A percentile compares a stretch with the other conserved stretches of the same genome.
phyloP scores from a whole-genome alignment of 2,329 filamentous ascomycete species.

The Clonostachys rhizophaga region DNA sequence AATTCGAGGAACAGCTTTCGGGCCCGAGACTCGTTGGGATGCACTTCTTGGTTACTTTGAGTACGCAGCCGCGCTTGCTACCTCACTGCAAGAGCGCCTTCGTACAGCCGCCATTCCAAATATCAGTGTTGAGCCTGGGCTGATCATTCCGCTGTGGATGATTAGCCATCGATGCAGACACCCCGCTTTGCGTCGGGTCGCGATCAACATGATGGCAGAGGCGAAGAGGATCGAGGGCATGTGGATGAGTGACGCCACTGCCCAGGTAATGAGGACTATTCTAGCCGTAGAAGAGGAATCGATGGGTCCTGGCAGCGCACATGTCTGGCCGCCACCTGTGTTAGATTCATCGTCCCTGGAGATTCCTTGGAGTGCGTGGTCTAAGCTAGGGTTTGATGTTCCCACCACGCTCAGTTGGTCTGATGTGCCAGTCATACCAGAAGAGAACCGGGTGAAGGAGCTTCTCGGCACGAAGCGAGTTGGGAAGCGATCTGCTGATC shows the following conservation, averaged over 20 bases:
- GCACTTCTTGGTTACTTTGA: conserved; percentile 16
- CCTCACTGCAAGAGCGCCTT: conserved; percentile 2
- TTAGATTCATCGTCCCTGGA: background rate
- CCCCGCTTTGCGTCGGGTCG: conserved; percentile 15
- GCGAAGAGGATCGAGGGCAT: conserved; percentile 21
- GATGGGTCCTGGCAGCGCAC: background rate
- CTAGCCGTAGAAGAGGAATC: background rate
- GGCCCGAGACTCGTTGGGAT: conserved; percentile 20
- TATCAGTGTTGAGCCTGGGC: conserved; percentile 22
- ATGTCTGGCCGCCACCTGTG: background rate
- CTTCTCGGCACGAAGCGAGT: background rate
- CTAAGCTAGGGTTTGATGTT: background rate
- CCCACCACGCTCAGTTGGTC: background rate
- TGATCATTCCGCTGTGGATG: conserved; percentile 21
- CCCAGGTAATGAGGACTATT: conserved; percentile 8
- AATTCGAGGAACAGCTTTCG: conserved; percentile 9
- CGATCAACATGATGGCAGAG: conserved; percentile 12
- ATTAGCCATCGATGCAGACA: conserved; percentile 19
- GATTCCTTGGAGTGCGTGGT: background rate
- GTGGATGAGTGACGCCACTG: conserved; percentile 21
- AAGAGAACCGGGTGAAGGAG: background rate
- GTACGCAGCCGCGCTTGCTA: conserved; percentile 11
- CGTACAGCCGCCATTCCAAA: conserved; percentile 2
- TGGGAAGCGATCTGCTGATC: background rate
- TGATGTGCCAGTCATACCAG: background rate